Base-by-base conservation (phyloP, 495 filamentous ascomycete species). In the Astrothelium subdiscretum region DNA sequence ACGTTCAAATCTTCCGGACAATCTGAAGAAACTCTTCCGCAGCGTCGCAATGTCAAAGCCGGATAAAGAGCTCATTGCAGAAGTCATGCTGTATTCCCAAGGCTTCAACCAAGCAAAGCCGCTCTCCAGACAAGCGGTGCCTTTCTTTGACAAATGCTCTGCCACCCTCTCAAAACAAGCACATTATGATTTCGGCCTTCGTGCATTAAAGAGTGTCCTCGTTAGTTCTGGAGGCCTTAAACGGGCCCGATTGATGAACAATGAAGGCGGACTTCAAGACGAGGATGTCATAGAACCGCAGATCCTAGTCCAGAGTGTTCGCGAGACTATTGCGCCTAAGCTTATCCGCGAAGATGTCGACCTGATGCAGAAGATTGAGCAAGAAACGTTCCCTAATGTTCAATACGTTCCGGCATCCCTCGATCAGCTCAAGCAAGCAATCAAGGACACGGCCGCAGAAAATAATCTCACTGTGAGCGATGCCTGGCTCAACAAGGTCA, bases 41-140 rank as follows among this genome's bases (percentile, higher is more conserved):
- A 97, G 95, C 70, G 94, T 99, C 54, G 94, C 94, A 43, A 99
- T 99, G 94, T 97, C 95, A 10, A 97, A 97, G 74, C 94, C 94
- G 0, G 94, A 99, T 77, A 99, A 99, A 74, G 94, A 99, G 72
- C 88, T 97, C 65, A 99, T 99, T 75, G 87, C 94, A 20, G 94
- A 99, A 77, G 94, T 99, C 61, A 99, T 97, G 94, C 85, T 99
- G 24, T 99, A 95, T 78, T 99, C 94, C 4, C 94, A 99, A 77
- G 94, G 94, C 65, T 99, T 99, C 80, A 91, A 87, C 69, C 88
- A 95, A 71, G 94, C 94, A 31, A 97, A 97, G 75, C 79, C 86
- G 62, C 78, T 99, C 18, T 95, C 94, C 4, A 92, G 89, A 72
- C 90, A 96, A 58, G 95, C 90, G 1, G 94, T 99, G 51, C 95